phyloP scores from a whole-genome alignment of 1,139 yeast species.

The Candida smagusa region DNA sequence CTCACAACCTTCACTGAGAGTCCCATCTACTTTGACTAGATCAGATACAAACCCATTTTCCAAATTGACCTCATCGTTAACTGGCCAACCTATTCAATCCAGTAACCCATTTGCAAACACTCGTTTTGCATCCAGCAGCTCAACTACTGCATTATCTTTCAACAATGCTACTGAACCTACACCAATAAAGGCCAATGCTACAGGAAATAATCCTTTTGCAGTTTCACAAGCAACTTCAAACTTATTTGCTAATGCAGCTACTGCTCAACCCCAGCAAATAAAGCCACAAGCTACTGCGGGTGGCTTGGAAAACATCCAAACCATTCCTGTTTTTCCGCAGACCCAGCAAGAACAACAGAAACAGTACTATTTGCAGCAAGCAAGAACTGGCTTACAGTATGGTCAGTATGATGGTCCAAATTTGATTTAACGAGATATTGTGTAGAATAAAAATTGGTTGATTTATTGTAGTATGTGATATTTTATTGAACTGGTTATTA shows the following conservation, averaged over 20 bases:
- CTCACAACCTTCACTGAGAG: slow-evolving; percentile 2
- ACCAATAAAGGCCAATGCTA: slow-evolving; percentile 24
- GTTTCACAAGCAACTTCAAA: slow-evolving; percentile 36
- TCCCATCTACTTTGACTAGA: slow-evolving; percentile 18
- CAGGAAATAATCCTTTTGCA: slow-evolving; percentile 48
- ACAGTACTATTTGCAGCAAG: slow-evolving; percentile 35
- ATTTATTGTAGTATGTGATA: too few relatives aligned
- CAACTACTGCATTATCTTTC: slow-evolving; percentile 37
- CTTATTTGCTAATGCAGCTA: slow-evolving; percentile 27
- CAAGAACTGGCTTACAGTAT: slow-evolving; percentile 20
- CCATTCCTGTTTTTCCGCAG: slow-evolving; percentile 64
- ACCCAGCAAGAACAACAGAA: slow-evolving; percentile 46
- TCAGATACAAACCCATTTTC: slow-evolving; percentile 45
- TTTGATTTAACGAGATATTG: slow-evolving; percentile 14
- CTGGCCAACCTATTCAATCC: slow-evolving; percentile 18
- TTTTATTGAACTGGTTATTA: too few relatives aligned
- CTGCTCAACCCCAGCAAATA: slow-evolving; percentile 23
- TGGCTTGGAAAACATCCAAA: slow-evolving; percentile 60
- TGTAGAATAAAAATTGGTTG: neutral
- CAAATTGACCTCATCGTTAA: slow-evolving; percentile 15
- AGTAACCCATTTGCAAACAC: slow-evolving; percentile 50
- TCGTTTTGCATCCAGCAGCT: slow-evolving; percentile 32
- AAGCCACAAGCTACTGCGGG: slow-evolving; percentile 62
- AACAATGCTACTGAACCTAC: slow-evolving; percentile 14
- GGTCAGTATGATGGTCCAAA: slow-evolving; percentile 21